phyloP scores from a whole-genome alignment of 2,329 filamentous ascomycete genomes.

The Cordyceps javanica region DNA sequence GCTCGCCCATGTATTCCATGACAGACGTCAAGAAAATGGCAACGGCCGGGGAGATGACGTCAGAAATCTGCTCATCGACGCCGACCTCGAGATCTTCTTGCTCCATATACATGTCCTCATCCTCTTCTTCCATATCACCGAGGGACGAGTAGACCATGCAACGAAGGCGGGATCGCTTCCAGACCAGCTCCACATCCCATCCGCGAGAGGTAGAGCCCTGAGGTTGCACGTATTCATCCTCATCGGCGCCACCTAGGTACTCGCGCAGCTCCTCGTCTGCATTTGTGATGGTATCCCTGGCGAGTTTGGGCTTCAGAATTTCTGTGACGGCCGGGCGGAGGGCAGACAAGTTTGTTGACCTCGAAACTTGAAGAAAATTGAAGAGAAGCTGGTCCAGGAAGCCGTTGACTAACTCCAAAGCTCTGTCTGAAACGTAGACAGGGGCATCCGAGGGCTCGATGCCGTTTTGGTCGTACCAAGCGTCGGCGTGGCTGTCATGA shows the following conservation, averaged over 20 bases:
- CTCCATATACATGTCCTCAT: constrained; percentile 84
- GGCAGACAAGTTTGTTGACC: constrained; percentile 67
- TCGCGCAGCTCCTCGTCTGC: constrained; percentile 84
- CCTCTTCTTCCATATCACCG: constrained; percentile 95
- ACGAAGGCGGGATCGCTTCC: constrained; percentile 86
- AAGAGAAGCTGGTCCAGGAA: constrained; percentile 93
- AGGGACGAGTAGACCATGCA: constrained; percentile 98
- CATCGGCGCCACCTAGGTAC: constrained; percentile 72
- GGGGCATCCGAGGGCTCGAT: constrained; percentile 60
- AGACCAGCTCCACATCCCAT: constrained; percentile 89
- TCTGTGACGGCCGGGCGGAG: constrained; percentile 79
- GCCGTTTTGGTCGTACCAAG: constrained; percentile 63
- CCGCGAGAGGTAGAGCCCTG: constrained; percentile 47
- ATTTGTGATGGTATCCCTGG: constrained; percentile 73
- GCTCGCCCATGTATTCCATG: constrained; percentile 88
- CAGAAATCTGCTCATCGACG: constrained; percentile 52
- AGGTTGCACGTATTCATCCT: constrained; percentile 62
- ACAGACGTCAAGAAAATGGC: constrained; percentile 96
- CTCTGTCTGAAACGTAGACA: constrained; percentile 64
- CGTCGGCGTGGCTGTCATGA: constrained; percentile 66
- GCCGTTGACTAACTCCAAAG: constrained; percentile 75
- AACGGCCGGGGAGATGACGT: constrained; percentile 78
- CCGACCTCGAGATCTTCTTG: constrained; percentile 64
- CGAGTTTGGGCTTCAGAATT: constrained; percentile 82
- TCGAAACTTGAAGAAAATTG: constrained; percentile 75